Conservation (phyloP, 2,329 filamentous ascomycete genomes). For the Stagonosporopsis cucurbitacearum region DNA sequence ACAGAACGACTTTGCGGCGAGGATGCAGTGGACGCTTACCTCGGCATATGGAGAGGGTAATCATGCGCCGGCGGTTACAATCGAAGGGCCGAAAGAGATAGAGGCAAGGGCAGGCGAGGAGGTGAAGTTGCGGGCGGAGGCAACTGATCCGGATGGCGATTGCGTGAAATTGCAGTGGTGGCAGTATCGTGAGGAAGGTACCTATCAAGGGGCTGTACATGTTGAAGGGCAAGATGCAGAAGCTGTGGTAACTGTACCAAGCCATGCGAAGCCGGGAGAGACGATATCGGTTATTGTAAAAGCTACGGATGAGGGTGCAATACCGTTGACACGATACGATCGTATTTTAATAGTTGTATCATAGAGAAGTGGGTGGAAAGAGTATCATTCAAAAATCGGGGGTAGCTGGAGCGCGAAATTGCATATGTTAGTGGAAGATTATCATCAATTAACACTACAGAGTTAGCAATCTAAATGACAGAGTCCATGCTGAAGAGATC, state of each 20-base stretch:
- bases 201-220: background rate
- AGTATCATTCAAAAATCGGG: too few species aligned
- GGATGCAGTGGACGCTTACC: conserved; percentile 41
- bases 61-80: background rate
- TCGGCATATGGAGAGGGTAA: background rate
- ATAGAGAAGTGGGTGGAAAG: too few species aligned
- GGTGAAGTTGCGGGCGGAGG: background rate
- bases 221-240: background rate
- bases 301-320: background rate
- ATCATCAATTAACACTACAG: too few species aligned
- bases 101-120: background rate
- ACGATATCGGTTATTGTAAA: conserved; percentile 4
- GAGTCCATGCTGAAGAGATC: too few species aligned
- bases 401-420: too few species aligned
- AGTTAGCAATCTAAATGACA: too few species aligned
- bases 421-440: too few species aligned
- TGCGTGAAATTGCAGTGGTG: background rate
- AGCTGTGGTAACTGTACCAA: background rate
- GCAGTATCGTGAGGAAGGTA: conserved; percentile 11
- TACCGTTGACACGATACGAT: conserved; percentile 3
- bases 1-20: conserved; percentile 53
- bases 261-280: background rate
- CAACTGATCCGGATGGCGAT: conserved; percentile 3
- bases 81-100: background rate
- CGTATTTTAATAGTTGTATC: background rate